A percentile compares a stretch with the other conserved stretches of the same genome.
Conservation (phyloP, 306 rosid species). For the Castanospermum australe region DNA sequence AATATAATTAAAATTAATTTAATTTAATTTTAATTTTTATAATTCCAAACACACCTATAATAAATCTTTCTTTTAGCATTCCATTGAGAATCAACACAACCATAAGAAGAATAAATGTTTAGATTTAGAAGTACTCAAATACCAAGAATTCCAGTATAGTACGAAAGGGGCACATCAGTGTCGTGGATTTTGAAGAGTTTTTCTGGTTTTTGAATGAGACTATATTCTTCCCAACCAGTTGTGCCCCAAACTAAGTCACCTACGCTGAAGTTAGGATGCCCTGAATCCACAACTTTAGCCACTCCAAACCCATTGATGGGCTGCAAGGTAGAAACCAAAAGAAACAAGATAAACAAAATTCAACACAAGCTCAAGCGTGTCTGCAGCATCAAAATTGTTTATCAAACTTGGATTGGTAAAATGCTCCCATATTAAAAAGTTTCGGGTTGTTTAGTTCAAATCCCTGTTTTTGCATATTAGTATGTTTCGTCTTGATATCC, state of each 20-base stretch:
- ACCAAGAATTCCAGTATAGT: conserved; percentile 76
- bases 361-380: background rate
- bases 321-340: conserved; percentile 14
- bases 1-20: too few species aligned
- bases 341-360: background rate
- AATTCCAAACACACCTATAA: too few species aligned
- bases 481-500: background rate
- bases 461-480: background rate
- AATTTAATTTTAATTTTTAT: too few species aligned
- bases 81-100: background rate
- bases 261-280: conserved; percentile 40
- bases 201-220: conserved; percentile 33
- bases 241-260: conserved; percentile 72
- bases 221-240: conserved; percentile 66
- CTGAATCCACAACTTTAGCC: conserved; percentile 57
- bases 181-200: conserved; percentile 47
- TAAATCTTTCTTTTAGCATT: background rate
- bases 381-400: background rate
- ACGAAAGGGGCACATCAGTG: conserved; percentile 63
- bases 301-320: conserved; percentile 46
- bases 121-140: background rate
- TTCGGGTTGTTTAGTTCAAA: background rate
- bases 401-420: background rate
- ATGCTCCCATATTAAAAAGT: background rate
- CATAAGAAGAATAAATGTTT: background rate